phyloP scores from a whole-genome alignment of 805 yeast species.

The Candida nonsorbophila region DNA sequence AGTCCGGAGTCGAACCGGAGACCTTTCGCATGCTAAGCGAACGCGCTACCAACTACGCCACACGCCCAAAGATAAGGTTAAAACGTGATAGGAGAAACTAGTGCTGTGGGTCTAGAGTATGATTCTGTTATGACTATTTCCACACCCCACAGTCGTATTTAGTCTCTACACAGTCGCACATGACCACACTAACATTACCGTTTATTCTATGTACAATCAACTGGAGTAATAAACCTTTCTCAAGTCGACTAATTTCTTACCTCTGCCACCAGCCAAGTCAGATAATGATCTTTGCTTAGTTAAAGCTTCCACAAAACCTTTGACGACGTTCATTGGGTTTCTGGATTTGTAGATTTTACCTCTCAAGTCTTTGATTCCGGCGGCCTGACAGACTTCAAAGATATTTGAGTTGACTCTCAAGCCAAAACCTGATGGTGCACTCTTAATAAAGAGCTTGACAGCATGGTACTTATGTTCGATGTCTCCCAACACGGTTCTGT shows the following conservation, averaged over 20 bases:
- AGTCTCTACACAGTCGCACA: too few species aligned
- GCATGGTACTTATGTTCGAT: slow-evolving; percentile 83
- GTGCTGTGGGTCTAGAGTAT: too few species aligned
- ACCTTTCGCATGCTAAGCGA: slow-evolving; percentile 47
- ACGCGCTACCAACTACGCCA: slow-evolving; percentile 49
- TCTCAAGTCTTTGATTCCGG: slow-evolving; percentile 88
- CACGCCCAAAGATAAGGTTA: slow-evolving; percentile 28
- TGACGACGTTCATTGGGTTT: slow-evolving; percentile 91
- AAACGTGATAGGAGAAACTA: too few species aligned
- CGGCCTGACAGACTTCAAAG: slow-evolving; percentile 86
- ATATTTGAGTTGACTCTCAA: slow-evolving; percentile 86
- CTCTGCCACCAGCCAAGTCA: slow-evolving; percentile 86
- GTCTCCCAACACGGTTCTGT: slow-evolving; percentile 85
- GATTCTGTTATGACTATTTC: too few species aligned
- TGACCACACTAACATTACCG: too few species aligned
- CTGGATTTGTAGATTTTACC: slow-evolving; percentile 91
- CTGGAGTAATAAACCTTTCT: slow-evolving; percentile 80
- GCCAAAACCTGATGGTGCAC: slow-evolving; percentile 93
- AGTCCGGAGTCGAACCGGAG: slow-evolving; percentile 42
- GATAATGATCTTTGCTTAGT: slow-evolving; percentile 74
- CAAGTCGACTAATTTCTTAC: slow-evolving; percentile 91
- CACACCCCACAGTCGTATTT: too few species aligned
- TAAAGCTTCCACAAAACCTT: slow-evolving; percentile 84
- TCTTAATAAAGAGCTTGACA: slow-evolving; percentile 70
- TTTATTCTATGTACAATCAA: slow-evolving; percentile 9